These are phyloP conservation scores for Yamagishiella unicocca DNA, from an alignment of 139 green algal species.

Conservation along the genomic window DNA sequence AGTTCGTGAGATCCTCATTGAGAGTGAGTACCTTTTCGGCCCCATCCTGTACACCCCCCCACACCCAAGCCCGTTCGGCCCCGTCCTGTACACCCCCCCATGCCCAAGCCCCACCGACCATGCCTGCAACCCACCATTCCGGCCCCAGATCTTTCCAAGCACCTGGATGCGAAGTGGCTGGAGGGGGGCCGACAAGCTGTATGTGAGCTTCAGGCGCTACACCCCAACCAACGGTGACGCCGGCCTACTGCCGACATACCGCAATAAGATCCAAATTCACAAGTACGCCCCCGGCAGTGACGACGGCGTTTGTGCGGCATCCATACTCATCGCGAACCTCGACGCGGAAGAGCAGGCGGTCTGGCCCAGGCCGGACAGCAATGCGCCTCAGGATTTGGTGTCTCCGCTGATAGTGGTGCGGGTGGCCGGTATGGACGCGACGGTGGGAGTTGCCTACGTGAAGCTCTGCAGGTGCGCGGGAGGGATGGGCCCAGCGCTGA, in stretches of 20 bases:
- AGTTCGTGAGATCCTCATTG: no score
- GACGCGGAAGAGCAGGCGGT: not conserved
- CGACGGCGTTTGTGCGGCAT: not conserved
- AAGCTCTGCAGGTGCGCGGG: conserved; percentile 4
- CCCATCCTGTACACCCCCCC: no score
- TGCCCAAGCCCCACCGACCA: no score
- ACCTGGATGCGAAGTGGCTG: not conserved
- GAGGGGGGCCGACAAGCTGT: not conserved
- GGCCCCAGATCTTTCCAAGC: not conserved
- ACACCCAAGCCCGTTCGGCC: no score
- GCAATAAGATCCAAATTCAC: conserved; percentile 2
- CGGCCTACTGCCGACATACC: not conserved
- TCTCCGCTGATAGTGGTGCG: conserved; percentile 27
- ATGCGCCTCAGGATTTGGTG: not conserved
- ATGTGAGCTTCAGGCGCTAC: not conserved
- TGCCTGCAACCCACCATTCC: no score
- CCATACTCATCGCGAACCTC: not conserved
- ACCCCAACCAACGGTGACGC: not conserved
- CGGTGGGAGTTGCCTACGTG: not conserved
- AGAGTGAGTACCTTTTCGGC: no score
- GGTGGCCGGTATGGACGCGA: not conserved
- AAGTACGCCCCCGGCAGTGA: not conserved
- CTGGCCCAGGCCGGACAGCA: conserved; percentile 4
- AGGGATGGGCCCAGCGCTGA: no score
- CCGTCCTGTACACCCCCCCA: no score